Conservation (phyloP, 176 grass and related monocot species). For the Dactylis glomerata region DNA sequence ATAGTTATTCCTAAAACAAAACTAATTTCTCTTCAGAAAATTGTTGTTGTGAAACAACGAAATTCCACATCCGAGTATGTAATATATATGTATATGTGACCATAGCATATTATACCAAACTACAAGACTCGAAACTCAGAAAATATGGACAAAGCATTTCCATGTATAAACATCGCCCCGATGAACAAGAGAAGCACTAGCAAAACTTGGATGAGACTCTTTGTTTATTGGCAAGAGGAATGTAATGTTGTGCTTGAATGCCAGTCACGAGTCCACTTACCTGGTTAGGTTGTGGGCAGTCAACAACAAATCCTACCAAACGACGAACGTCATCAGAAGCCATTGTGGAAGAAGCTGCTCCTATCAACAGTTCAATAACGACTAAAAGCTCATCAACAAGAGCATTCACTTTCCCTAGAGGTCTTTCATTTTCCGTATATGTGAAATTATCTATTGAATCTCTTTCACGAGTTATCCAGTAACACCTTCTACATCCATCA, state of each 20-base stretch:
- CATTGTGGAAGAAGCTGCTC: slow-evolving; percentile 61
- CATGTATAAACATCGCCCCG: slow-evolving; percentile 2
- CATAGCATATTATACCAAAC: not conserved
- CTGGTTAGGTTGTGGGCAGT: slow-evolving; percentile 85
- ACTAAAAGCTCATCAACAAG: slow-evolving; percentile 81
- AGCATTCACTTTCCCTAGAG: slow-evolving; percentile 67
- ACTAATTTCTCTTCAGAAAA: slow-evolving; percentile 10
- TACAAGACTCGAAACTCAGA: slow-evolving; percentile 16
- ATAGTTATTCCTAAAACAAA: slow-evolving; percentile 9
- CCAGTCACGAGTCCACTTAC: slow-evolving; percentile 33
- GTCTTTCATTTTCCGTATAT: slow-evolving; percentile 41
- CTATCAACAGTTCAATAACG: slow-evolving; percentile 76
- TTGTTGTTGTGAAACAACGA: slow-evolving; percentile 2
- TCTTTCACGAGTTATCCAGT: slow-evolving; percentile 66
- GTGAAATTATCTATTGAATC: slow-evolving; percentile 69
- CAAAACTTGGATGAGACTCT: not conserved
- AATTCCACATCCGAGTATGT: slow-evolving; percentile 1
- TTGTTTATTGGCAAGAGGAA: slow-evolving; percentile 29
- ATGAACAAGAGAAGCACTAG: slow-evolving; percentile 26
- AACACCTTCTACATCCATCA: slow-evolving; percentile 83
- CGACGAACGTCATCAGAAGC: slow-evolving; percentile 61
- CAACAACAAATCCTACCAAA: slow-evolving; percentile 77
- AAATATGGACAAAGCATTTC: slow-evolving; percentile 19
- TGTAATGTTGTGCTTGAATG: slow-evolving; percentile 22
- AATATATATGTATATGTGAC: not conserved